Conservation (phyloP, 805 yeast genomes). For the Sugiyamaella valdiviana region DNA sequence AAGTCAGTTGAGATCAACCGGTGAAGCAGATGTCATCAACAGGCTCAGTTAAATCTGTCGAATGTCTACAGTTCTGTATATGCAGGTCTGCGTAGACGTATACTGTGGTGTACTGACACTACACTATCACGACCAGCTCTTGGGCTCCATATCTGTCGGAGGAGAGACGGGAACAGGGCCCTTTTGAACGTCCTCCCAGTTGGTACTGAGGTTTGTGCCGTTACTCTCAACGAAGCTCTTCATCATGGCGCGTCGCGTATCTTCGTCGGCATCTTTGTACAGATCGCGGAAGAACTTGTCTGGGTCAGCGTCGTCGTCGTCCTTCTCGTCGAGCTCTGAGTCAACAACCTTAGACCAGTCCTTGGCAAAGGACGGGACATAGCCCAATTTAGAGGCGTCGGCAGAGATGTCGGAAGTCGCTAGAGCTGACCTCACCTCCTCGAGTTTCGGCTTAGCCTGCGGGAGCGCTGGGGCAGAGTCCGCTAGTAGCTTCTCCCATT, state of each 20-base stretch:
- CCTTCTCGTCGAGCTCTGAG: conserved; percentile 28
- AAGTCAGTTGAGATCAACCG: background rate
- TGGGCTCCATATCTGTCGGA: conserved; percentile 66
- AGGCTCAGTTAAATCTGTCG: no score
- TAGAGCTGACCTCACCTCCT: conserved; percentile 9
- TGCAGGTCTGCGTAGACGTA: no score
- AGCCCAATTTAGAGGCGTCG: background rate
- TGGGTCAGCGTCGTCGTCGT: conserved; percentile 39
- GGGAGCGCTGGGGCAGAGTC: conserved; percentile 36
- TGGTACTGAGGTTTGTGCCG: conserved; percentile 89
- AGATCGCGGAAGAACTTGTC: conserved; percentile 66
- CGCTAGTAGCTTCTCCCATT: conserved; percentile 13
- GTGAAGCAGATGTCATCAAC: background rate
- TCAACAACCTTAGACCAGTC: conserved; percentile 64
- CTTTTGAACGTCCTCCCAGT: conserved; percentile 80
- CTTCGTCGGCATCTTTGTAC: conserved; percentile 77
- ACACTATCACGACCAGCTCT: conserved; percentile 30
- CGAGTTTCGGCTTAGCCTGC: background rate
- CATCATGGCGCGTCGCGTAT: conserved; percentile 91
- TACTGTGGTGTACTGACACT: no score
- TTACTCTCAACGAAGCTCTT: conserved; percentile 88
- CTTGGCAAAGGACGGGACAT: conserved; percentile 38
- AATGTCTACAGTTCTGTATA: no score
- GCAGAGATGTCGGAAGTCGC: conserved; percentile 33
- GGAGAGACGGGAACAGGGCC: conserved; percentile 61